Conservation (phyloP, 495 filamentous ascomycete species). For the Immersiella caudata region DNA sequence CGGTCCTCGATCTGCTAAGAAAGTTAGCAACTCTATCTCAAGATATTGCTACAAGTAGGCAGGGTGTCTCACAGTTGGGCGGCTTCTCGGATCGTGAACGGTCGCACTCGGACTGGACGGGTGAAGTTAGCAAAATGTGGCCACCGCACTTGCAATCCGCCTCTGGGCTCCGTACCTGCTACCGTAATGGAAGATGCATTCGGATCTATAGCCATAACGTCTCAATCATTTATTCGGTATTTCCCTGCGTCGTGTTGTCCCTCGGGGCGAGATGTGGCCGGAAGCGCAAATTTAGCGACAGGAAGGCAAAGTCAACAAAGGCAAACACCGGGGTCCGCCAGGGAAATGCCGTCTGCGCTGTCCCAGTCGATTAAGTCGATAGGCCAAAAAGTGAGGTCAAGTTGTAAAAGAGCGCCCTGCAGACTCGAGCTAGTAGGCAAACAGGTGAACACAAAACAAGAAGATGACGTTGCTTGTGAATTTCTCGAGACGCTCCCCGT, state of each 20-base stretch:
- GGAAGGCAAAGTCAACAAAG: conserved; percentile 17
- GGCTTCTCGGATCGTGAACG: conserved; percentile 82
- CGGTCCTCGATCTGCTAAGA: conserved; percentile 63
- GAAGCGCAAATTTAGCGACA: neutral
- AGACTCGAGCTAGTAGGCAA: neutral
- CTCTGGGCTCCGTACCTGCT: conserved; percentile 47
- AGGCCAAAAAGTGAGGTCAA: neutral
- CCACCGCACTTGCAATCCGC: neutral
- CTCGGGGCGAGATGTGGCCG: neutral
- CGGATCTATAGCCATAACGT: conserved; percentile 37
- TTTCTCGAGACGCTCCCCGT: conserved; percentile 15
- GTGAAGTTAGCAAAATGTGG: neutral
- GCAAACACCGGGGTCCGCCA: conserved; percentile 6
- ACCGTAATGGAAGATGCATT: conserved; percentile 62
- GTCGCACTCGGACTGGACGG: conserved; percentile 80
- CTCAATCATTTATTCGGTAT: conserved; percentile 15
- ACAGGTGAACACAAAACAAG: conserved; percentile 11
- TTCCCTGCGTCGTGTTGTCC: neutral
- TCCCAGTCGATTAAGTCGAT: neutral
- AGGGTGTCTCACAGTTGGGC: conserved; percentile 60
- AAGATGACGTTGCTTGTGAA: conserved; percentile 30
- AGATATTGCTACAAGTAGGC: too few species aligned
- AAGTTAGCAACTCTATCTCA: neutral
- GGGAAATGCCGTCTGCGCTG: neutral
- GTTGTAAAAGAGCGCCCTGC: conserved; percentile 2